These are phyloP conservation scores for Cryptosporidium tyzzeri DNA, from an alignment of 169 alveolate species.

Conservation along the genomic window DNA sequence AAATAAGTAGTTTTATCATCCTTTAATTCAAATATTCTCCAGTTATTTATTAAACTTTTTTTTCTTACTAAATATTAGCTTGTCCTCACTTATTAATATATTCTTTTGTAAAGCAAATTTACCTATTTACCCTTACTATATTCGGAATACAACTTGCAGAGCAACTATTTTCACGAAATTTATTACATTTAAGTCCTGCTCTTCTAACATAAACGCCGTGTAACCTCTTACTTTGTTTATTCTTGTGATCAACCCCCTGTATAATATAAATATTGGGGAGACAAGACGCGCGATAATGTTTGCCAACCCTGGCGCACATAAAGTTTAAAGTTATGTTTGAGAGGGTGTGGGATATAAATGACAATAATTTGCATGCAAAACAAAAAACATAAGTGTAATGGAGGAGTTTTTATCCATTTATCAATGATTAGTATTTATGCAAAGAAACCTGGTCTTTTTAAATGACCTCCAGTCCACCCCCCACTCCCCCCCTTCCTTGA, in stretches of 20 bases:
- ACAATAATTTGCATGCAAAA: neutral
- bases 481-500: neutral
- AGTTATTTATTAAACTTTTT: neutral
- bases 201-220: neutral
- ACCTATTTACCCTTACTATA: neutral
- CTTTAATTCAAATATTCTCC: neutral
- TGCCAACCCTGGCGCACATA: slow-evolving; percentile 5
- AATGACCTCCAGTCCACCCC: no score
- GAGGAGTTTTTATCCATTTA: no score
- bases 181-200: neutral
- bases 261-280: neutral
- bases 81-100: neutral
- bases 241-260: no score
- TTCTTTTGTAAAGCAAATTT: neutral
- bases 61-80: neutral
- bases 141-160: neutral
- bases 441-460: no score
- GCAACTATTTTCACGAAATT: neutral
- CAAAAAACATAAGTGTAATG: no score
- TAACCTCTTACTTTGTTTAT: neutral
- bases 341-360: neutral
- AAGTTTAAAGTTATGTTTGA: neutral
- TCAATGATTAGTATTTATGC: no score
- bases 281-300: neutral
- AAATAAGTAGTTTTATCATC: neutral